Conservation (phyloP, 1,139 yeast genomes). For the Pichia sp. region DNA sequence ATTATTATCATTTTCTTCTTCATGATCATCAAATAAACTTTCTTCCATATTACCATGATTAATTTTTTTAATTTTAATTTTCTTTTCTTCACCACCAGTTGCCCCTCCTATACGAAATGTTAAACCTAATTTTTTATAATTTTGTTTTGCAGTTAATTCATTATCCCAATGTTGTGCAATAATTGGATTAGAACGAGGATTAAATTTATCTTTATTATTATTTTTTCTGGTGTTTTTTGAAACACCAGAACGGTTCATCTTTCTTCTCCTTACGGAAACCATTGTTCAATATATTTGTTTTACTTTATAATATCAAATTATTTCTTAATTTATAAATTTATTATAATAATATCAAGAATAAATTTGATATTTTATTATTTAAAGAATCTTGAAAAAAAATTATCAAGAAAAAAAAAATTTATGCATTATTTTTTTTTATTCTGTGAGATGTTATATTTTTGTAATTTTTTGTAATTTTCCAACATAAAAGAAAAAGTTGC, state of each 20-base stretch:
- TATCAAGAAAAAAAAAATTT: too few species aligned
- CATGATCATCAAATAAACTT: constrained; percentile 16
- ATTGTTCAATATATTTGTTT: constrained; percentile 30
- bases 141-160: constrained; percentile 72
- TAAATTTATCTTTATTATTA: constrained; percentile 62
- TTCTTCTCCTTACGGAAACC: constrained; percentile 84
- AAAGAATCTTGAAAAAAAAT: too few species aligned
- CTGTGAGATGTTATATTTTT: too few species aligned
- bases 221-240: constrained; percentile 60
- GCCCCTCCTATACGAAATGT: constrained; percentile 56
- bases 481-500: too few species aligned
- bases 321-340: too few species aligned
- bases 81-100: constrained; percentile 63
- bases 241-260: constrained; percentile 69
- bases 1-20: constrained; percentile 28
- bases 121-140: constrained; percentile 73
- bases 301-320: too few species aligned
- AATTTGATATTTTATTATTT: too few species aligned
- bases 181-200: constrained; percentile 66
- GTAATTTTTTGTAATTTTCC: too few species aligned
- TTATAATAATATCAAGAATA: too few species aligned
- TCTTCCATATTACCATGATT: constrained; percentile 25
- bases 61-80: constrained; percentile 30
- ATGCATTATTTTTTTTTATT: too few species aligned
- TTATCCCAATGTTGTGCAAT: constrained; percentile 91